These are phyloP conservation scores for Cymbopogon citratus DNA, from an alignment of 176 grass and related monocot species.

Conservation along the genomic window DNA sequence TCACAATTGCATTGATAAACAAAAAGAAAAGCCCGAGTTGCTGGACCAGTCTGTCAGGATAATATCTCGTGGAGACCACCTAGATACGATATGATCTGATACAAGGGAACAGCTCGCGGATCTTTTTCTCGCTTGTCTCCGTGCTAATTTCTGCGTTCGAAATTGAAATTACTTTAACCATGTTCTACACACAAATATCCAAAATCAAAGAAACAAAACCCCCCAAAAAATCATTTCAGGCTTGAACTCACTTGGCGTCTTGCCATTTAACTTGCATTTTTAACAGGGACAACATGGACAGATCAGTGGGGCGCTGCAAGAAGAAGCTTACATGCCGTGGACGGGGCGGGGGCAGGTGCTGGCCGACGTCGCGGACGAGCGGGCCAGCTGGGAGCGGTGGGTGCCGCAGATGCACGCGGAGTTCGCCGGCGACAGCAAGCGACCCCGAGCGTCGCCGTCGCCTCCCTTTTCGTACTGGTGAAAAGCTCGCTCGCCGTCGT, in stretches of 20 bases:
- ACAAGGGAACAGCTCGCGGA: not conserved
- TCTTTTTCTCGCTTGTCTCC: not conserved
- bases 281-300: slow-evolving; percentile 35
- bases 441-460: slow-evolving; percentile 31
- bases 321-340: slow-evolving; percentile 37
- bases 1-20: slow-evolving; percentile 20
- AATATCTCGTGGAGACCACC: slow-evolving; percentile 39
- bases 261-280: not conserved
- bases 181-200: not conserved
- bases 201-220: not conserved
- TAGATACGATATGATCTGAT: slow-evolving; percentile 18
- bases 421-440: slow-evolving; percentile 36
- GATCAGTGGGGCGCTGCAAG: slow-evolving; percentile 16
- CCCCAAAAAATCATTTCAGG: not conserved
- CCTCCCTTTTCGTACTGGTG: slow-evolving; percentile 42
- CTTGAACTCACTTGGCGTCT: not conserved
- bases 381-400: slow-evolving; percentile 26
- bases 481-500: not conserved
- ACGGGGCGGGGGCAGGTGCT: slow-evolving; percentile 18
- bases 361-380: slow-evolving; percentile 18
- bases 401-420: slow-evolving; percentile 61
- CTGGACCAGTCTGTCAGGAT: slow-evolving; percentile 49
- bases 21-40: not conserved
- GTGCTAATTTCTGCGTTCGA: not conserved
- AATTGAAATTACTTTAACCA: not conserved